These are phyloP conservation scores for Trichoderma sp. DNA, from an alignment of 2,329 filamentous ascomycete genomes.

Conservation along the genomic window DNA sequence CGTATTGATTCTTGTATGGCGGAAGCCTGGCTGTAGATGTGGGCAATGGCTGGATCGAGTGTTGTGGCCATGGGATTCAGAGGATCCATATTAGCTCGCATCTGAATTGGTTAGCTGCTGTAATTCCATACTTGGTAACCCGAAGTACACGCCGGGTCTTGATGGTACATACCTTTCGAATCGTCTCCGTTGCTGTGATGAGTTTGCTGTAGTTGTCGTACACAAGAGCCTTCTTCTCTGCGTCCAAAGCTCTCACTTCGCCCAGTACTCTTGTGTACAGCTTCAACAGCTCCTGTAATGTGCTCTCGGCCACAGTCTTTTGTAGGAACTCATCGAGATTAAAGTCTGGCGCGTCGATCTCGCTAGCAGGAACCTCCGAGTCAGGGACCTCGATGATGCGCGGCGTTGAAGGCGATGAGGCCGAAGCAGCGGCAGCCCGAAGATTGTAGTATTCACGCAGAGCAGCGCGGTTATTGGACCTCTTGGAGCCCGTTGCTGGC, in stretches of 20 bases:
- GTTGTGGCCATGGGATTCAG: slow-evolving; percentile 71
- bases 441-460: slow-evolving; percentile 95
- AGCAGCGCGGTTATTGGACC: slow-evolving; percentile 73
- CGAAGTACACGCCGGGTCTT: background rate
- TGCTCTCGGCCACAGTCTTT: slow-evolving; percentile 57
- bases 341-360: slow-evolving; percentile 74
- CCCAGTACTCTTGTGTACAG: slow-evolving; percentile 69
- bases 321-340: slow-evolving; percentile 67
- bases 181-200: slow-evolving; percentile 94
- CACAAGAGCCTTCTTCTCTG: slow-evolving; percentile 93
- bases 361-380: slow-evolving; percentile 61
- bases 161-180: slow-evolving; percentile 59
- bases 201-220: slow-evolving; percentile 99
- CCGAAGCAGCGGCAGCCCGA: slow-evolving; percentile 40
- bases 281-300: slow-evolving; percentile 65
- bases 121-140: background rate
- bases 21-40: slow-evolving; percentile 64
- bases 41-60: slow-evolving; percentile 68
- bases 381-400: slow-evolving; percentile 47
- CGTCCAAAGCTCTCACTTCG: slow-evolving; percentile 86
- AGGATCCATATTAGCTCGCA: slow-evolving; percentile 79
- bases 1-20: slow-evolving; percentile 53
- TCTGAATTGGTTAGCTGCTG: slow-evolving; percentile 40
- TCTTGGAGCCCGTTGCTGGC: slow-evolving; percentile 36
- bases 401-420: slow-evolving; percentile 31